Percentiles rank a stretch among this genome's conserved stretches.
These are phyloP conservation scores for Plasmodium billcollinsi DNA, from an alignment of 169 alveolate genomes.

Conservation along the genomic window DNA sequence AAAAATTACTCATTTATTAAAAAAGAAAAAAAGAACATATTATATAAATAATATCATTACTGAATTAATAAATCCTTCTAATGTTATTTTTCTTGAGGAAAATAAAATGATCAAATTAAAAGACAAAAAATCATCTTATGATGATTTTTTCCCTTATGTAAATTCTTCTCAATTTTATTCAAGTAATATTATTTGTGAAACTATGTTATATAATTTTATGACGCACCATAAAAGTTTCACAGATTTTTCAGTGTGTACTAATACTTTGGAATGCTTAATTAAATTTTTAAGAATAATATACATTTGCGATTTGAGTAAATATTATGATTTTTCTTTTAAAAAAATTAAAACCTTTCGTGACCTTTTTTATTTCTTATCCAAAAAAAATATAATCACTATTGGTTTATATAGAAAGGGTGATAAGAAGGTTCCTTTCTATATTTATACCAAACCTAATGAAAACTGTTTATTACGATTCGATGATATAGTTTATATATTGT, in stretches of 20 bases:
- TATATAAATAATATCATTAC: conserved; percentile 68
- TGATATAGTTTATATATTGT: conserved; percentile 59
- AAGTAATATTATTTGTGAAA: conserved; percentile 70
- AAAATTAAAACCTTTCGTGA: conserved; percentile 57
- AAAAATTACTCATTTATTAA: conserved; percentile 39
- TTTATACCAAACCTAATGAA: conserved; percentile 67
- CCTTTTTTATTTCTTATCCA: conserved; percentile 45
- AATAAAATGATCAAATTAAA: conserved; percentile 70
- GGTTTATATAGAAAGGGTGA: conserved; percentile 71
- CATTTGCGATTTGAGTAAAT: conserved; percentile 33
- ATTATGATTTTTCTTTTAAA: conserved; percentile 70
- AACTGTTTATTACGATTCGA: conserved; percentile 45
- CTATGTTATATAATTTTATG: conserved; percentile 67
- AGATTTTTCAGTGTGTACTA: conserved; percentile 67
- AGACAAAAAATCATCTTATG: conserved; percentile 62
- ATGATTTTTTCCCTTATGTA: conserved; percentile 74
- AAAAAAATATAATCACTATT: conserved; percentile 36
- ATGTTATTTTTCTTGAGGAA: conserved; percentile 72
- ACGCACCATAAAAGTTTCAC: conserved; percentile 71
- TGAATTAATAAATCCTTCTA: conserved; percentile 67
- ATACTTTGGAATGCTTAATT: conserved; percentile 50
- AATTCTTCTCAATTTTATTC: conserved; percentile 57
- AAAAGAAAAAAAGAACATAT: conserved; percentile 40
- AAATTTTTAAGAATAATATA: conserved; percentile 43
- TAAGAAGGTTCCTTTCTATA: conserved; percentile 46